A percentile compares a stretch with the other conserved stretches of the same genome.
Conservation (phyloP, 495 filamentous ascomycete genomes). For the Viridothelium virens region DNA sequence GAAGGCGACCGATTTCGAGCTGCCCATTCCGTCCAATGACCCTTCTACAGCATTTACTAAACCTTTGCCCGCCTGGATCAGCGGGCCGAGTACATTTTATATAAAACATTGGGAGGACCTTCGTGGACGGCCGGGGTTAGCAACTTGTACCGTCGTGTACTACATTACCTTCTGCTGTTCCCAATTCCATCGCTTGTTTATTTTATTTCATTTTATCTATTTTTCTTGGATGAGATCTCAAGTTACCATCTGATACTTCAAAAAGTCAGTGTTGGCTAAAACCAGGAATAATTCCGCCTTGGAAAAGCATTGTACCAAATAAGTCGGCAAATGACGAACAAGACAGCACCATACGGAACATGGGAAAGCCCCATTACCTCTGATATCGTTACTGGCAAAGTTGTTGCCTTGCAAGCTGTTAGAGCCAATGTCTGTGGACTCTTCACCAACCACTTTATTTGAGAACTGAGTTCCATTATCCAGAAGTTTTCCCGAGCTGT, state of each 20-base stretch:
- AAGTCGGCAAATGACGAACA: neutral
- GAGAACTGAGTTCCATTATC: neutral
- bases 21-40: conserved; percentile 10
- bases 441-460: neutral
- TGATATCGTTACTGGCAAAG: neutral
- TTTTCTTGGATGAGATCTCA: too few species aligned
- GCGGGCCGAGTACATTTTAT: neutral
- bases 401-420: neutral
- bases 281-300: neutral
- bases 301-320: neutral
- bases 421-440: neutral
- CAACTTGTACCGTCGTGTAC: neutral
- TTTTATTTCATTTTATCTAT: neutral
- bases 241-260: too few species aligned
- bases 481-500: neutral
- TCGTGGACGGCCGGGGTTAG: neutral
- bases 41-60: conserved; percentile 2
- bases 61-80: neutral
- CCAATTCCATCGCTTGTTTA: neutral
- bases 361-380: conserved; percentile 10
- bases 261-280: too few species aligned
- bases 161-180: neutral
- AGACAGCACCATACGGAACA: conserved; percentile 5
- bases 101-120: conserved; percentile 6
- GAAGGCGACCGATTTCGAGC: conserved; percentile 4